Conservation (phyloP, 495 filamentous ascomycete species). For the Patellaria atrata region DNA sequence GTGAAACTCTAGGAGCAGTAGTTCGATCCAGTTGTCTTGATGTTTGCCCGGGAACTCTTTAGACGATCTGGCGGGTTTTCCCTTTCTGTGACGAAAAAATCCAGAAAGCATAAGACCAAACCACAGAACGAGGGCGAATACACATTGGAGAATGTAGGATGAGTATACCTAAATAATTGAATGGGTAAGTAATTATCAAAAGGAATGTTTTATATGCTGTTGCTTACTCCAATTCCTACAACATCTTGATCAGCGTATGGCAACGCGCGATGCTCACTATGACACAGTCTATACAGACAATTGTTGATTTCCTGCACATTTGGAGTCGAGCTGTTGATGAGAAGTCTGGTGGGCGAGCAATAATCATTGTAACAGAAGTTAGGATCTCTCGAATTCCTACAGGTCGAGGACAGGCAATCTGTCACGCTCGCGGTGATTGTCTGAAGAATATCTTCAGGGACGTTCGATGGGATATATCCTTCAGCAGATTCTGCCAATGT, state of each 20-base stretch:
- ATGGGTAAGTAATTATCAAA: not conserved
- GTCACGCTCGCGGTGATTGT: constrained; percentile 2
- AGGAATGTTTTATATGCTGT: not conserved
- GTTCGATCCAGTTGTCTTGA: constrained; percentile 4
- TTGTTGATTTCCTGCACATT: constrained; percentile 7
- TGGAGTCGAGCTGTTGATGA: constrained; percentile 8
- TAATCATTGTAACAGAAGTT: not conserved
- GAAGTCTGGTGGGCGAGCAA: constrained; percentile 4
- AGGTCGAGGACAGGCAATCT: constrained; percentile 6
- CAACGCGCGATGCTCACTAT: constrained; percentile 1
- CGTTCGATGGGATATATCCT: not conserved
- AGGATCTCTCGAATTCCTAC: constrained; percentile 2
- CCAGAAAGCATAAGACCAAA: constrained; percentile 6
- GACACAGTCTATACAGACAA: constrained; percentile 4
- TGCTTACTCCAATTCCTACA: constrained; percentile 9
- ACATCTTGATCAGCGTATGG: constrained; percentile 11
- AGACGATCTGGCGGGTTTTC: not conserved
- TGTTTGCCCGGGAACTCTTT: not conserved
- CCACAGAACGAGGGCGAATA: constrained; percentile 7
- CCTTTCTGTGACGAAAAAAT: not conserved
- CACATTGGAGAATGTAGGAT: constrained; percentile 12
- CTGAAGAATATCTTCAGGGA: not conserved
- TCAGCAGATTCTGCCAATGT: no score
- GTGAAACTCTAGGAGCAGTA: constrained; percentile 12
- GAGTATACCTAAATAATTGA: constrained; percentile 4